Evolutionary conservation across 306 rosid genomes (phyloP).

Genomic region (Cicer bijugum): DNA sequence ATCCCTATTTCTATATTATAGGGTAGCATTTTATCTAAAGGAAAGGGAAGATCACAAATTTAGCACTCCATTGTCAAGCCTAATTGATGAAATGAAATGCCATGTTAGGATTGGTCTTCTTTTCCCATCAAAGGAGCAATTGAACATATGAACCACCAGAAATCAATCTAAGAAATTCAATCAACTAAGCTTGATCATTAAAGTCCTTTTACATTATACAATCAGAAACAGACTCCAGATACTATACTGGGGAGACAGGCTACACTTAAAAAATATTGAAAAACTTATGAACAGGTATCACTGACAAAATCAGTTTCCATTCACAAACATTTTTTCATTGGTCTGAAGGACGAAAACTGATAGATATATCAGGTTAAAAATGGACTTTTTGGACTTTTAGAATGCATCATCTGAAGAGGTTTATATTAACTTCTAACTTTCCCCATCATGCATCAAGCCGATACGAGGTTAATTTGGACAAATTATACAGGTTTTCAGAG

Average conservation of each 20-base stretch:
- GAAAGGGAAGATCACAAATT: not conserved
- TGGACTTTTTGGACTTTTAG: not conserved
- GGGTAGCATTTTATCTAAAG: not conserved
- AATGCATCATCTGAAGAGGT: not conserved
- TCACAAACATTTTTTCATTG: not conserved
- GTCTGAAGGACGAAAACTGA: constrained; percentile 3
- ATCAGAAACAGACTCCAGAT: constrained; percentile 11
- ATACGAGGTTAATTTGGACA: not conserved
- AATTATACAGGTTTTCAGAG: not conserved
- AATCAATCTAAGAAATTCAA: constrained; percentile 11
- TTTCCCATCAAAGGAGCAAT: not conserved
- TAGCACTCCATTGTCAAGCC: not conserved
- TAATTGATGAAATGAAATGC: not conserved
- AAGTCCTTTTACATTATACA: not conserved
- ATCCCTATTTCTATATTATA: not conserved
- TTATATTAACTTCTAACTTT: not conserved
- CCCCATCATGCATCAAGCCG: not conserved
- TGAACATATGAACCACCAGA: not conserved
- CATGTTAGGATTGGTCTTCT: no score
- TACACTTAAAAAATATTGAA: not conserved
- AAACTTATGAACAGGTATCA: not conserved
- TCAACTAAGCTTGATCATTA: constrained; percentile 7
- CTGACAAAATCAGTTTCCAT: not conserved
- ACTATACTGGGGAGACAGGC: not conserved
- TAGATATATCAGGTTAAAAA: constrained; percentile 12